Percentiles rank a stretch among this genome's conserved stretches.
Conservation (phyloP, 2,329 filamentous ascomycete species). For the Fusarium setosum region DNA sequence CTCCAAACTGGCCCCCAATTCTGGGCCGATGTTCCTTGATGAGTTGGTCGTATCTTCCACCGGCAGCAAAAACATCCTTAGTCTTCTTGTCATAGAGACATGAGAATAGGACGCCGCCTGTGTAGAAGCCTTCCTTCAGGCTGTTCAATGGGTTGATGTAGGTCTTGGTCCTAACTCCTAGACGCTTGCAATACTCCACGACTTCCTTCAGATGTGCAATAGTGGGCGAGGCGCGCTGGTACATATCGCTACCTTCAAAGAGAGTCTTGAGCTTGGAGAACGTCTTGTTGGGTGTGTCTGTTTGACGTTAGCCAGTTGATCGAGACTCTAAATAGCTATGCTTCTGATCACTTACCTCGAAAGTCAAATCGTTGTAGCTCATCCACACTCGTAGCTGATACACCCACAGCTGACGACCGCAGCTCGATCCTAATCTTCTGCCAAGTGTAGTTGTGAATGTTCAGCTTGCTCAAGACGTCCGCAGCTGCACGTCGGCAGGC, state of each 20-base stretch:
- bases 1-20: conserved; percentile 69
- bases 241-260: conserved; percentile 73
- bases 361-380: conserved; percentile 94
- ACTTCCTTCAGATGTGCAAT: conserved; percentile 86
- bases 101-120: conserved; percentile 87
- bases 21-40: conserved; percentile 86
- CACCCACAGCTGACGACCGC: conserved; percentile 81
- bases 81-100: conserved; percentile 89
- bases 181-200: conserved; percentile 78
- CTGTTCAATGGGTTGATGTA: conserved; percentile 88
- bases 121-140: conserved; percentile 92
- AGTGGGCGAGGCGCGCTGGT: conserved; percentile 79
- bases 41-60: conserved; percentile 90
- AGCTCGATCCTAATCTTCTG: conserved; percentile 85
- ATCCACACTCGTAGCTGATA: conserved; percentile 90
- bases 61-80: conserved; percentile 89
- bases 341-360: conserved; percentile 65
- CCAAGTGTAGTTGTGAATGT: conserved; percentile 84
- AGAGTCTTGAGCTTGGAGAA: conserved; percentile 69
- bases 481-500: conserved; percentile 78
- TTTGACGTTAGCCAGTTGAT: conserved; percentile 26
- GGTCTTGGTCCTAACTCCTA: conserved; percentile 80
- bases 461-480: conserved; percentile 87
- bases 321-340: not conserved
- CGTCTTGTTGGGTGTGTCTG: conserved; percentile 67